phyloP scores from a whole-genome alignment of 73 alveolate genomes.

The Stentor coeruleus region DNA sequence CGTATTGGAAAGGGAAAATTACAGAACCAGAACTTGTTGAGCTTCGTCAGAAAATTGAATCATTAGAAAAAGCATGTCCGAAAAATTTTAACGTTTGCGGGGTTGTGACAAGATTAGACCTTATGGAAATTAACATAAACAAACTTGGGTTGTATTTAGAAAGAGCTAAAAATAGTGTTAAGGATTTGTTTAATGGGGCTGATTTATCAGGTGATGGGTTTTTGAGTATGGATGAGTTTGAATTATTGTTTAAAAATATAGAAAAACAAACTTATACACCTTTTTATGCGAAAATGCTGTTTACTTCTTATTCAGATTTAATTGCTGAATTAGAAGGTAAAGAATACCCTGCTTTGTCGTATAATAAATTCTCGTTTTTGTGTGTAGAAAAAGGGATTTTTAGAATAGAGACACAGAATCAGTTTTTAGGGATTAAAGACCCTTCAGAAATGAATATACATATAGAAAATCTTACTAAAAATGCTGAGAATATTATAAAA shows the following conservation, averaged over 20 bases:
- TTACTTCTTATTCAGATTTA: neutral
- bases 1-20: neutral
- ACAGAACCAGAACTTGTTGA: neutral
- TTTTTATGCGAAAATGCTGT: neutral
- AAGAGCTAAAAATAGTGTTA: neutral
- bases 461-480: neutral
- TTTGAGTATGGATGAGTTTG: neutral
- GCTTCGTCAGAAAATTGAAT: neutral
- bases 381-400: neutral
- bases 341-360: neutral
- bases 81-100: neutral
- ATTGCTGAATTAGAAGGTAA: neutral
- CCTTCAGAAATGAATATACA: neutral
- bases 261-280: neutral
- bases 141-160: neutral
- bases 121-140: neutral
- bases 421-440: neutral
- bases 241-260: neutral
- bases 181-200: neutral
- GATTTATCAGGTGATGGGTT: neutral
- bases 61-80: neutral
- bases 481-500: neutral
- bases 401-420: neutral
- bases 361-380: neutral
- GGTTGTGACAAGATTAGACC: neutral